Evolutionary conservation across 2,329 filamentous ascomycete genomes (phyloP).

Genomic region (Pseudovirgaria hyperparasitica): DNA sequence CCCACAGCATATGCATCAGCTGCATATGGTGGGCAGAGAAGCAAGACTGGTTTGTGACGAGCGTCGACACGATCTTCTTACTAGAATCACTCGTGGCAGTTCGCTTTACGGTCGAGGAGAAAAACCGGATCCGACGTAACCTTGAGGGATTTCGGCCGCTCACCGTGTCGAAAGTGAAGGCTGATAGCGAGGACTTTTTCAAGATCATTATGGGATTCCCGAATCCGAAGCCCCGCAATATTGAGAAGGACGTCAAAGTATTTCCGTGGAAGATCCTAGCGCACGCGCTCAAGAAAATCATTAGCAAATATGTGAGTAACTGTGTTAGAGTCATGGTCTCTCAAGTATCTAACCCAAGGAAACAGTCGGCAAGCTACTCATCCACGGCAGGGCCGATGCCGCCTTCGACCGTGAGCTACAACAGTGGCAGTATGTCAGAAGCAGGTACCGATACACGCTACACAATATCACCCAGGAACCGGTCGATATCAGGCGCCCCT

Average conservation of each 20-base stretch:
- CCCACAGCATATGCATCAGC: conserved; percentile 85
- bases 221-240: conserved; percentile 88
- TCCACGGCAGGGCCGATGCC: conserved; percentile 44
- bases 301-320: conserved; percentile 75
- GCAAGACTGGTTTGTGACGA: conserved; percentile 82
- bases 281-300: conserved; percentile 90
- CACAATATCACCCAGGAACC: conserved; percentile 37
- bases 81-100: conserved; percentile 79
- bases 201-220: conserved; percentile 98
- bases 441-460: conserved; percentile 34
- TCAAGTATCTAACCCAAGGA: conserved; percentile 21
- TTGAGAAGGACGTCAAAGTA: conserved; percentile 98
- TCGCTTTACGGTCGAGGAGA: conserved; percentile 91
- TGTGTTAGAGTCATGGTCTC: conserved; percentile 6
- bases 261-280: conserved; percentile 90
- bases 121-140: conserved; percentile 93
- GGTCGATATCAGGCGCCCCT: conserved; percentile 29
- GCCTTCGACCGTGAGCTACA: conserved; percentile 18
- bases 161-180: conserved; percentile 86
- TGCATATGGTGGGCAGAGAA: conserved; percentile 97
- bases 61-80: conserved; percentile 92
- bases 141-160: conserved; percentile 85
- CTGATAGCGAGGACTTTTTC: conserved; percentile 94
- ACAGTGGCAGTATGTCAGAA: conserved; percentile 32
- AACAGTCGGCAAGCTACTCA: conserved; percentile 55